phyloP scores from a whole-genome alignment of 2,329 filamentous ascomycete species.

The Paraphaeosphaeria sporulosa region DNA sequence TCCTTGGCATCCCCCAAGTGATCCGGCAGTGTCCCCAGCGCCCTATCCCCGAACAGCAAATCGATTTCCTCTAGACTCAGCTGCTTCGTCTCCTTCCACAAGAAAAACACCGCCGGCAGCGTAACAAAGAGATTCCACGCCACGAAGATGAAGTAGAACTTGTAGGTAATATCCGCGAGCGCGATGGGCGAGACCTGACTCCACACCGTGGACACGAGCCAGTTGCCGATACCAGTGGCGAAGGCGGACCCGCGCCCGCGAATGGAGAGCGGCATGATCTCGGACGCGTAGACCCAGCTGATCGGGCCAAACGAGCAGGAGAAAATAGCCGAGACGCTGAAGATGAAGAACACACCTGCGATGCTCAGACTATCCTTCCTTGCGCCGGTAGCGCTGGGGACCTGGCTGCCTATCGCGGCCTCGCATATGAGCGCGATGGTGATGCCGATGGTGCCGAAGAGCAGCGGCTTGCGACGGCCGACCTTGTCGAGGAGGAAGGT shows the following conservation, averaged over 20 bases:
- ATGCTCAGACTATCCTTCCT: constrained; percentile 41
- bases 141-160: constrained; percentile 66
- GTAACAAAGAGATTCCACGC: constrained; percentile 57
- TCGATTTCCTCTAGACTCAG: constrained; percentile 66
- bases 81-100: constrained; percentile 58
- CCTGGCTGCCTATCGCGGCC: constrained; percentile 59
- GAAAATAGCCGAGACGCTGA: constrained; percentile 53
- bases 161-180: constrained; percentile 58
- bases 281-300: constrained; percentile 71
- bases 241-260: constrained; percentile 66
- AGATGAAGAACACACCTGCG: constrained; percentile 52
- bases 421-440: constrained; percentile 67
- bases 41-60: constrained; percentile 62
- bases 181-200: constrained; percentile 65
- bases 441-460: constrained; percentile 63
- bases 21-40: constrained; percentile 56
- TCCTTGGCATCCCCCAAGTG: constrained; percentile 46
- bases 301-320: constrained; percentile 44
- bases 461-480: constrained; percentile 58
- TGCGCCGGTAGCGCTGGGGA: constrained; percentile 38
- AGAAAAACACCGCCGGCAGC: constrained; percentile 57
- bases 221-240: constrained; percentile 65
- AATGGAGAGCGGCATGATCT: constrained; percentile 70
- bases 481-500: constrained; percentile 63
- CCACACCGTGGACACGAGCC: constrained; percentile 67